Percentiles rank a stretch among this genome's conserved stretches.
Conservation (phyloP, 2,329 filamentous ascomycete species). For the Microascus cirrosus region DNA sequence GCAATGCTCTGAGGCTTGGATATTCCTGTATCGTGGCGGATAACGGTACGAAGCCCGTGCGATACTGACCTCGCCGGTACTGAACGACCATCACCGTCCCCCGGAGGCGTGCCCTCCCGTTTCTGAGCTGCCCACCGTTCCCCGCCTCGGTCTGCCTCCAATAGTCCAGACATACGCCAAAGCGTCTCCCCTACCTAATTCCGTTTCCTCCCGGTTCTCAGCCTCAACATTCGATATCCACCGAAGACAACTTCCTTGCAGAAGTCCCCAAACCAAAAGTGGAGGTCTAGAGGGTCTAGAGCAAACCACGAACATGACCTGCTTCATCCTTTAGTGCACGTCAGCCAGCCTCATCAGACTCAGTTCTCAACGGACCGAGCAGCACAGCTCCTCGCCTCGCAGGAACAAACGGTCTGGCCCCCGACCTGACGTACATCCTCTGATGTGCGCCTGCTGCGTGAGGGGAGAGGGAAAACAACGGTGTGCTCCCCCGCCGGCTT, state of each 20-base stretch:
- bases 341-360: background rate
- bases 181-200: background rate
- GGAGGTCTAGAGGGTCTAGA: no score
- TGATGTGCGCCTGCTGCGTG: background rate
- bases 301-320: background rate
- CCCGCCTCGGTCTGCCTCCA: background rate
- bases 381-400: background rate
- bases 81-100: background rate
- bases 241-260: no score
- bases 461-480: background rate
- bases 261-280: no score
- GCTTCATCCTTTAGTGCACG: background rate
- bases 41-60: background rate
- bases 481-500: background rate
- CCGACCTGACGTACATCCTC: background rate
- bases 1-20: background rate
- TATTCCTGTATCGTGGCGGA: background rate
- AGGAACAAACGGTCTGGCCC: background rate
- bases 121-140: background rate
- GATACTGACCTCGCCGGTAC: background rate
- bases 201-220: no score
- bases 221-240: no score
- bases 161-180: background rate
- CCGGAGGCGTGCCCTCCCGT: background rate
- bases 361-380: background rate